phyloP scores from a whole-genome alignment of 108 stramenopile genomes.

The Schizochytrium sp. region DNA sequence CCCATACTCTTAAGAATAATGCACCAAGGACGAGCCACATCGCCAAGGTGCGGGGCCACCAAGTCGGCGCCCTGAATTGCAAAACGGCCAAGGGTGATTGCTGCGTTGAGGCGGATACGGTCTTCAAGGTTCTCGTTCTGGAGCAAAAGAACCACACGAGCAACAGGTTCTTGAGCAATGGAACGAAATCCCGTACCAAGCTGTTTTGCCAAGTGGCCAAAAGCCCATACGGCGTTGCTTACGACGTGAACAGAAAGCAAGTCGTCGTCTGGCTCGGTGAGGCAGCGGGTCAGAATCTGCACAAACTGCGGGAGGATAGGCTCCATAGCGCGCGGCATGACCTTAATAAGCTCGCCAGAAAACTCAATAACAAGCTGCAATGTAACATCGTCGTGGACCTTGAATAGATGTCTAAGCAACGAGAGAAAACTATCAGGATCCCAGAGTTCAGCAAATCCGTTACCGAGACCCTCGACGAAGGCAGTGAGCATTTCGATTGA shows the following conservation, averaged over 20 bases:
- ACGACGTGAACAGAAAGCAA: constrained; percentile 21
- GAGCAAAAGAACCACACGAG: neutral
- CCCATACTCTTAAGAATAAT: constrained; percentile 15
- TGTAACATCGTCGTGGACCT: constrained; percentile 17
- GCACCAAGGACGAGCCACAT: constrained; percentile 1
- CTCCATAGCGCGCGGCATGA: neutral
- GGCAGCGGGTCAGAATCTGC: neutral
- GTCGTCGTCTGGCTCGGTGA: constrained; percentile 32
- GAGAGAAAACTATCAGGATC: neutral
- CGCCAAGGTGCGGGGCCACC: constrained; percentile 21
- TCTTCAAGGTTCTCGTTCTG: neutral
- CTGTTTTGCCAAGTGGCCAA: constrained; percentile 39
- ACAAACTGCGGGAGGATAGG: neutral
- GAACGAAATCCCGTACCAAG: neutral
- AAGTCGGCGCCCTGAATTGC: neutral
- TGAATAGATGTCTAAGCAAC: constrained; percentile 6
- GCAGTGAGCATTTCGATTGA: neutral
- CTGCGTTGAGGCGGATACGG: constrained; percentile 3
- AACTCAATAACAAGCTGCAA: neutral
- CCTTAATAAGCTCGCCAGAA: constrained; percentile 17
- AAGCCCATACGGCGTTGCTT: constrained; percentile 38
- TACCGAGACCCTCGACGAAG: constrained; percentile 36
- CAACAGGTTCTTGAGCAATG: constrained; percentile 3
- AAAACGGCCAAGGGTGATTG: constrained; percentile 24
- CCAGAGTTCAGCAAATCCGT: neutral